phyloP scores from a whole-genome alignment of 2,329 filamentous ascomycete species.

The Tolypocladium sp. region DNA sequence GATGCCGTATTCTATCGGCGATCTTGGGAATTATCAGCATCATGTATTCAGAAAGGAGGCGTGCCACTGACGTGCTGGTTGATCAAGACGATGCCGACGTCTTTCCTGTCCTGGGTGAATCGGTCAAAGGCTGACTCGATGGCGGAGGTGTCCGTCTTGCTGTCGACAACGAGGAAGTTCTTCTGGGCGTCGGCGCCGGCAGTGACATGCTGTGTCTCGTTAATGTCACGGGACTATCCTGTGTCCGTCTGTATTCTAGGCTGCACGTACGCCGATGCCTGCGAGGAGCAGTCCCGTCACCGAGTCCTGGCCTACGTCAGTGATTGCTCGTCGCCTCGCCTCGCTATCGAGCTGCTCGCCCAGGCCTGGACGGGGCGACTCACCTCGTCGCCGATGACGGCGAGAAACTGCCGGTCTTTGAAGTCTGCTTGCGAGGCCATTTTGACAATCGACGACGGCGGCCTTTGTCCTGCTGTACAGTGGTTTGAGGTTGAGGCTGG shows the following conservation, averaged over 20 bases:
- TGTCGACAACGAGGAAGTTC: slow-evolving; percentile 96
- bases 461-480: background rate
- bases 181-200: slow-evolving; percentile 81
- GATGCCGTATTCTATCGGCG: slow-evolving; percentile 85
- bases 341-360: background rate
- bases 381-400: slow-evolving; percentile 96
- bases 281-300: slow-evolving; percentile 93
- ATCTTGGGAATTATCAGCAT: slow-evolving; percentile 49
- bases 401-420: slow-evolving; percentile 89
- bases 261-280: slow-evolving; percentile 69
- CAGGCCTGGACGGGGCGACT: slow-evolving; percentile 7
- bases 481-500: background rate
- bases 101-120: slow-evolving; percentile 85
- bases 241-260: background rate
- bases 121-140: slow-evolving; percentile 87
- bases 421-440: slow-evolving; percentile 49
- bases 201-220: slow-evolving; percentile 66
- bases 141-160: slow-evolving; percentile 77
- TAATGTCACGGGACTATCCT: background rate
- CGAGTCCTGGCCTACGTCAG: slow-evolving; percentile 60
- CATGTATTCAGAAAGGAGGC: background rate
- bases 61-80: slow-evolving; percentile 79
- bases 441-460: slow-evolving; percentile 8
- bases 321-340: background rate
- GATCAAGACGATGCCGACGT: slow-evolving; percentile 93